Percentiles rank a stretch among this genome's conserved stretches.
Conservation (phyloP, 2,329 filamentous ascomycete species). For the Dactylellina sp. region DNA sequence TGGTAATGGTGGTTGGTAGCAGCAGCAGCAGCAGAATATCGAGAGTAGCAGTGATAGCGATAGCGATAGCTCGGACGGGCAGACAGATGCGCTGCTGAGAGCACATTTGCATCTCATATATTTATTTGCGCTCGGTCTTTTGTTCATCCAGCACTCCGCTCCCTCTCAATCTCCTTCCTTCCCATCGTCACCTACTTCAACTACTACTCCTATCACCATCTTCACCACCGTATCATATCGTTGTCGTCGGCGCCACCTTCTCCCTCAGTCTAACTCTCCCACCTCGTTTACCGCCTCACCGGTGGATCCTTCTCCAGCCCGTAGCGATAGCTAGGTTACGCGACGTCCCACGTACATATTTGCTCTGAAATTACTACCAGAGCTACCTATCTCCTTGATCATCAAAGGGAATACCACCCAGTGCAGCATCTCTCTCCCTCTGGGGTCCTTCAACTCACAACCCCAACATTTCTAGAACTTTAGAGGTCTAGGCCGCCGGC, state of each 20-base stretch:
- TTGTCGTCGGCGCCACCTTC: too few species aligned
- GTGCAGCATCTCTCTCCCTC: neutral
- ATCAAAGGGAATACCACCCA: too few species aligned
- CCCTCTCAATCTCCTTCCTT: neutral
- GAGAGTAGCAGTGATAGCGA: neutral
- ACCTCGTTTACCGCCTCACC: neutral
- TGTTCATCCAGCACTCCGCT: neutral
- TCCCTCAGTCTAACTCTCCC: neutral
- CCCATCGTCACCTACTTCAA: neutral
- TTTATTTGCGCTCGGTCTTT: neutral
- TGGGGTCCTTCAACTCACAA: neutral
- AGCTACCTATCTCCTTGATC: too few species aligned
- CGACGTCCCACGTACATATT: too few species aligned
- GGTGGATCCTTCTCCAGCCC: neutral
- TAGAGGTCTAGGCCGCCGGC: neutral
- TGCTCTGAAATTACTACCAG: too few species aligned
- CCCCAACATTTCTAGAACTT: neutral
- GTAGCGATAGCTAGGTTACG: too few species aligned
- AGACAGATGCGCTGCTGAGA: neutral
- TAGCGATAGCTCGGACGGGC: neutral
- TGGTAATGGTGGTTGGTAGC: neutral
- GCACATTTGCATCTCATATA: too few species aligned
- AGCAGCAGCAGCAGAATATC: too few species aligned
- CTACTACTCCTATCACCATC: too few species aligned
- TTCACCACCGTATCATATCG: too few species aligned